Percentiles rank a stretch among this genome's conserved stretches.
Conservation (phyloP, 306 rosid genomes). For the Cucurbita pepo region DNA sequence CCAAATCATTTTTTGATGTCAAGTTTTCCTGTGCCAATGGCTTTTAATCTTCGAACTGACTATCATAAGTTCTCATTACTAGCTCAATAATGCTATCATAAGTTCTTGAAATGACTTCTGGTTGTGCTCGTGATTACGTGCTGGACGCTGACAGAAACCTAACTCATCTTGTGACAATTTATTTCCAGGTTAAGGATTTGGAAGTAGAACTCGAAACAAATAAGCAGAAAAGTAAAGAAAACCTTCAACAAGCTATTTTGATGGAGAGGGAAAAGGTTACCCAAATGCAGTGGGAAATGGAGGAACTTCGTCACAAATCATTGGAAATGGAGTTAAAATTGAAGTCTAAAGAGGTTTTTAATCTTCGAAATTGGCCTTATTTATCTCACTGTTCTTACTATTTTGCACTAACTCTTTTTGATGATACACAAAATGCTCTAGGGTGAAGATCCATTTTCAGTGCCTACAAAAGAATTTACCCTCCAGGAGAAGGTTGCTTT, state of each 20-base stretch:
- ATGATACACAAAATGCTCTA: constrained; percentile 18
- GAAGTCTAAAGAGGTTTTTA: constrained; percentile 57
- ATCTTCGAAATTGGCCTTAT: not conserved
- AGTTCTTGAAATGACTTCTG: not conserved
- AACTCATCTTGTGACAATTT: not conserved
- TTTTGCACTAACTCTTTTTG: constrained; percentile 5
- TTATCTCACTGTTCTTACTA: constrained; percentile 7
- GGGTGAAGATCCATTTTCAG: constrained; percentile 32
- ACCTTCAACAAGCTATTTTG: constrained; percentile 87
- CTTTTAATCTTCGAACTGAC: not conserved
- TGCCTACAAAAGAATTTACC: constrained; percentile 21
- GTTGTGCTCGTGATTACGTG: not conserved
- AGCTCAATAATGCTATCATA: not conserved
- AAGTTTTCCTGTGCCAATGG: not conserved
- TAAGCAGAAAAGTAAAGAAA: constrained; percentile 72
- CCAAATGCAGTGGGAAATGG: constrained; percentile 85
- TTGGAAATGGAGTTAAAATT: constrained; percentile 82
- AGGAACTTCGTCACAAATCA: constrained; percentile 81
- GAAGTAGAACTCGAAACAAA: constrained; percentile 82
- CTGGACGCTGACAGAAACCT: not conserved
- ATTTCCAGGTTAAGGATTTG: constrained; percentile 86
- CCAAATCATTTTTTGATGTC: not conserved
- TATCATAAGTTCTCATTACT: not conserved
- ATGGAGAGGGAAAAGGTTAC: constrained; percentile 87
- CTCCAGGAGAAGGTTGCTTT: constrained; percentile 30